Base-by-base conservation (phyloP, 1,139 yeast species). In the Lodderomyces jiufengensis region DNA sequence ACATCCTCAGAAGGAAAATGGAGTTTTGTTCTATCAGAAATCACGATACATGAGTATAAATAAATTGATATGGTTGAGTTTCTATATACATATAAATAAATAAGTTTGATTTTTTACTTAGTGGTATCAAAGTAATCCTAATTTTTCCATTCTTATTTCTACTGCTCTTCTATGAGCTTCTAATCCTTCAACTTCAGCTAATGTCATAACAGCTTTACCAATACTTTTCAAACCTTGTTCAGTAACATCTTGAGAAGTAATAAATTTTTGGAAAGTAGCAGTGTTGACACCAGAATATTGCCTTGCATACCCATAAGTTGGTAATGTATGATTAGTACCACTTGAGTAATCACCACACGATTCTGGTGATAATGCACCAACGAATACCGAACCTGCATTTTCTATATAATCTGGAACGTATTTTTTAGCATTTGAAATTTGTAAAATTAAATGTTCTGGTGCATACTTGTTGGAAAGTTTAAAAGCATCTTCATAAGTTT, bases 211-310 rank as follows among this genome's bases (percentile, higher is more conserved):
- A 1, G 97, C 97, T 50, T 78, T 80, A 24, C 98, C 98, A 46
- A 92, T 90, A 51, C 80, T 80, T 57, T 77, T 69, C 50, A 92
- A 72, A 14, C 99, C 99, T 56, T 82, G 76, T 42, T 84, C 78
- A 3, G 88, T 82, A 14, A 92, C 85, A 53, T 84, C 87, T 65
- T 92, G 98, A 13, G 95, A 77, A 12, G 98, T 92, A 50, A 92
- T 84, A 65, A 85, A 88, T 63, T 94, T 92, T 63, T 86, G 95
- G 79, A 87, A 92, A 0, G 97, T 88, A 34, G 90, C 83, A 23
- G 97, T 90, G 65, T 92, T 92, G 41, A 90, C 97, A 40, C 99
- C 99, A 46, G 95, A 84, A 66, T 92, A 92, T 75, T 87, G 95
- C 65, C 88, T 82, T 33, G 99, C 97, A 56, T 92, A 92, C 34